Evolutionary conservation across 2,329 filamentous ascomycete species (phyloP).

Genomic region (Trichoderma simmonsii): DNA sequence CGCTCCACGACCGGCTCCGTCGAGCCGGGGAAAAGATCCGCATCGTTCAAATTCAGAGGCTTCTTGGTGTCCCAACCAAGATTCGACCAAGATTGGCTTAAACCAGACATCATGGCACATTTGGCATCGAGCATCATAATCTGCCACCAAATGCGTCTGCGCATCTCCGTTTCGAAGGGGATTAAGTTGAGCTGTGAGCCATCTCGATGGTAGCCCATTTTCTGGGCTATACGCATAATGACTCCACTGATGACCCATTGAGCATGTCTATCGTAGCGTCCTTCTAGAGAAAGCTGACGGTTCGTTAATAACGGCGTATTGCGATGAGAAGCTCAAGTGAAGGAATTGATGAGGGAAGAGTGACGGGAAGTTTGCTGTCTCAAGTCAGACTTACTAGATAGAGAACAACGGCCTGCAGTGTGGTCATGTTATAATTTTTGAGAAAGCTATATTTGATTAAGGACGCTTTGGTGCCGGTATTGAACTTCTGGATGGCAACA

Average conservation of each 20-base stretch:
- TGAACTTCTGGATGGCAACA: constrained; percentile 50
- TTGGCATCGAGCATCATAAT: constrained; percentile 57
- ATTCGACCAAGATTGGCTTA: constrained; percentile 51
- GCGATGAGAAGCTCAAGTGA: neutral
- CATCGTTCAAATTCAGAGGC: constrained; percentile 58
- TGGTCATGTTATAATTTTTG: constrained; percentile 54
- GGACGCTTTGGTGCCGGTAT: constrained; percentile 48
- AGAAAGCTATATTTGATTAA: constrained; percentile 56
- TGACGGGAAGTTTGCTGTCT: neutral
- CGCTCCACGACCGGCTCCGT: constrained; percentile 49
- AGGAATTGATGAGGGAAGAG: neutral
- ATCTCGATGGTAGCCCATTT: constrained; percentile 65
- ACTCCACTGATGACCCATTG: constrained; percentile 60
- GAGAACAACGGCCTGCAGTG: constrained; percentile 57
- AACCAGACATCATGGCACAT: constrained; percentile 55
- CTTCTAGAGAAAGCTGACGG: constrained; percentile 51
- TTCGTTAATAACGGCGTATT: constrained; percentile 17
- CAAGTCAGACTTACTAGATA: constrained; percentile 45
- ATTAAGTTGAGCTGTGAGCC: constrained; percentile 54
- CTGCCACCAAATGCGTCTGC: constrained; percentile 66
- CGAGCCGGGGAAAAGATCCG: constrained; percentile 53
- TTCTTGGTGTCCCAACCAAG: constrained; percentile 55
- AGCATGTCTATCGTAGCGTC: constrained; percentile 56
- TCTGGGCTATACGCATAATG: constrained; percentile 61
- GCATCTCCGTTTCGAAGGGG: constrained; percentile 65